A percentile compares a stretch with the other conserved stretches of the same genome.
These are phyloP conservation scores for Auxenochlorella pyrenoidosa DNA, from an alignment of 139 green algal species.

Conservation along the genomic window DNA sequence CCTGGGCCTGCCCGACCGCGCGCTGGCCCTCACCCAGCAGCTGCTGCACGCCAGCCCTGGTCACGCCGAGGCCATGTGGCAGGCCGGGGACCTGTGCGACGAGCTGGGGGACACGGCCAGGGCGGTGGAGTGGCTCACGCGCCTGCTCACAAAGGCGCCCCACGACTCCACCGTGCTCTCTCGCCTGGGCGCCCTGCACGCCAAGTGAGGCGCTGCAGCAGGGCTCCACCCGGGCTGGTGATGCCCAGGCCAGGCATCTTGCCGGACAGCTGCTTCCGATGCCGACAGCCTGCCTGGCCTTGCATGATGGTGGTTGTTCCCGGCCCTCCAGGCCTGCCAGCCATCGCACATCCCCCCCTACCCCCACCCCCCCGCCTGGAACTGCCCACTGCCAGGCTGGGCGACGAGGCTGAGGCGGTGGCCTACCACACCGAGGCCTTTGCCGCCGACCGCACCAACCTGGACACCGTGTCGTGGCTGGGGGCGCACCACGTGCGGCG, in stretches of 20 bases:
- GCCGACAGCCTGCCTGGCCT: not conserved
- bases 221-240: not conserved
- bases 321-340: not conserved
- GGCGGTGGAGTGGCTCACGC: slow-evolving; percentile 82
- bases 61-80: slow-evolving; percentile 75
- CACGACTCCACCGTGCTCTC: slow-evolving; percentile 84
- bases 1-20: slow-evolving; percentile 57
- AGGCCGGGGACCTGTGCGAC: slow-evolving; percentile 76
- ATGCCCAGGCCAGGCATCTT: not conserved
- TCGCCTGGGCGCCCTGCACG: slow-evolving; percentile 78
- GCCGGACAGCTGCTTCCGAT: too few relatives aligned
- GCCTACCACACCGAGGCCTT: slow-evolving; percentile 86
- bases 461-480: slow-evolving; percentile 91
- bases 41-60: slow-evolving; percentile 79
- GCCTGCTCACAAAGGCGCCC: slow-evolving; percentile 73
- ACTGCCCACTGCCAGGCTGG: slow-evolving; percentile 46
- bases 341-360: too few relatives aligned
- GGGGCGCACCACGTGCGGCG: slow-evolving; percentile 64
- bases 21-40: slow-evolving; percentile 73
- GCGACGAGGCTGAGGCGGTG: slow-evolving; percentile 82
- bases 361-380: too few relatives aligned
- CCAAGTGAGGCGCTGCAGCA: slow-evolving; percentile 38
- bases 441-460: slow-evolving; percentile 81
- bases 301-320: not conserved
- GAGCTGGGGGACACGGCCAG: slow-evolving; percentile 64